A percentile compares a stretch with the other conserved stretches of the same genome.
Conservation (phyloP, 208 protist genomes). For the Tritrichomonas foetus region DNA sequence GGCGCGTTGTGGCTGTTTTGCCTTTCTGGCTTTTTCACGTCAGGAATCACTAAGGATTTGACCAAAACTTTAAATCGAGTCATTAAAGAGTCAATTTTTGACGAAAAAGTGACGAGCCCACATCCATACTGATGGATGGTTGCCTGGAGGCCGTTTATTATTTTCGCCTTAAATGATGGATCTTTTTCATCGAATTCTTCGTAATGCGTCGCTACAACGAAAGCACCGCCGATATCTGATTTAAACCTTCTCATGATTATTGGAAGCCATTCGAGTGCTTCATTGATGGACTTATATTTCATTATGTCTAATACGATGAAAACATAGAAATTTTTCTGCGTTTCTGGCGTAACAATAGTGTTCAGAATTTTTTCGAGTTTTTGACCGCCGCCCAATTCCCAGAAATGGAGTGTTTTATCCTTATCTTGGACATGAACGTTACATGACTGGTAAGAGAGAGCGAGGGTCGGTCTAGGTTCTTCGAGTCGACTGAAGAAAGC, state of each 20-base stretch:
- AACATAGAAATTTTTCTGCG: not conserved
- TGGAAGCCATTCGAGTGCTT: not conserved
- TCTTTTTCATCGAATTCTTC: not conserved
- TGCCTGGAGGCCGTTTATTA: not conserved
- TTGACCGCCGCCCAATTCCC: not conserved
- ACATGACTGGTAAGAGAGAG: not conserved
- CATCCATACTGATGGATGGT: not conserved
- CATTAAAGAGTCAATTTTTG: not conserved
- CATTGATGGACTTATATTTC: not conserved
- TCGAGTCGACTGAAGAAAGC: not conserved
- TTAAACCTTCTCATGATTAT: not conserved
- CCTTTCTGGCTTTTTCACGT: not conserved
- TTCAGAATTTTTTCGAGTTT: not conserved
- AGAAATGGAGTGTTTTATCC: not conserved
- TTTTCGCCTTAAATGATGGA: not conserved
- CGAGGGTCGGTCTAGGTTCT: not conserved
- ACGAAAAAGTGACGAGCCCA: not conserved
- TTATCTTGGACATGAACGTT: not conserved
- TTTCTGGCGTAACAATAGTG: conserved; percentile 16
- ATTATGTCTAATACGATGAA: not conserved
- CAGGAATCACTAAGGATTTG: not conserved
- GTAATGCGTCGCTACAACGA: not conserved
- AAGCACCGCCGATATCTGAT: not conserved
- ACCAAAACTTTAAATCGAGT: not conserved
- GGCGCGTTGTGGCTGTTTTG: not conserved